Percentiles rank a stretch among this genome's conserved stretches.
These are phyloP conservation scores for Sonneratia alba DNA, from an alignment of 345 rosid genomes.

Conservation along the genomic window DNA sequence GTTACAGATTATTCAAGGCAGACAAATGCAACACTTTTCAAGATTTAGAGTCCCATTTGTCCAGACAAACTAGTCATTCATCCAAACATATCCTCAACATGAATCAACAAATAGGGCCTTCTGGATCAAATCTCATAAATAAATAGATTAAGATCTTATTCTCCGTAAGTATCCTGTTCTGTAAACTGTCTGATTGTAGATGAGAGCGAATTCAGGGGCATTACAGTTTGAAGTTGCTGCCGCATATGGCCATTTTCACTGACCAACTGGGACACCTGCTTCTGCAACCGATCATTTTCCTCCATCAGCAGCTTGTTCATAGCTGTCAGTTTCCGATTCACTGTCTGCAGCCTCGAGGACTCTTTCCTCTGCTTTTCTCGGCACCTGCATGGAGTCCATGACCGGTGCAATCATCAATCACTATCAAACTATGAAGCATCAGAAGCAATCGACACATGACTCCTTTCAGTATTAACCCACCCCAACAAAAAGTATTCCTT, in stretches of 20 bases:
- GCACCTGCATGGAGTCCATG: conserved; percentile 49
- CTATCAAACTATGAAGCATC: not conserved
- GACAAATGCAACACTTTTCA: not conserved
- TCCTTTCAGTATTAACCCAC: not conserved
- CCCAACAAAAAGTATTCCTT: not conserved
- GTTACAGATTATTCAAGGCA: not conserved
- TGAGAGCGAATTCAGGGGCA: not conserved
- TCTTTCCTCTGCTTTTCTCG: conserved; percentile 99
- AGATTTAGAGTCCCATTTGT: not conserved
- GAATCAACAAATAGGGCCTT: not conserved
- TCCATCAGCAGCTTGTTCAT: conserved; percentile 99
- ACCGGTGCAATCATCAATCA: conserved; percentile 12
- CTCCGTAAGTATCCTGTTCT: not conserved
- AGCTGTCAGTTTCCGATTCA: conserved; percentile 84
- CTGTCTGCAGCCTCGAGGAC: conserved; percentile 88
- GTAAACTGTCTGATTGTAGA: not conserved
- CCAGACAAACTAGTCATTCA: not conserved
- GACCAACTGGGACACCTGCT: conserved; percentile 96
- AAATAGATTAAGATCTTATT: not conserved
- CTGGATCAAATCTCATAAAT: not conserved
- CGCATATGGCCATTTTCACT: conserved; percentile 84
- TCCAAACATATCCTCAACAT: not conserved
- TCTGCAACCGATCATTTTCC: conserved; percentile 96
- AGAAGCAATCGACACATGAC: not conserved
- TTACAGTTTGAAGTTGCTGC: conserved; percentile 77